These are phyloP conservation scores for Chlamydomonas eustigma DNA, from an alignment of 139 green algal species.

Conservation along the genomic window DNA sequence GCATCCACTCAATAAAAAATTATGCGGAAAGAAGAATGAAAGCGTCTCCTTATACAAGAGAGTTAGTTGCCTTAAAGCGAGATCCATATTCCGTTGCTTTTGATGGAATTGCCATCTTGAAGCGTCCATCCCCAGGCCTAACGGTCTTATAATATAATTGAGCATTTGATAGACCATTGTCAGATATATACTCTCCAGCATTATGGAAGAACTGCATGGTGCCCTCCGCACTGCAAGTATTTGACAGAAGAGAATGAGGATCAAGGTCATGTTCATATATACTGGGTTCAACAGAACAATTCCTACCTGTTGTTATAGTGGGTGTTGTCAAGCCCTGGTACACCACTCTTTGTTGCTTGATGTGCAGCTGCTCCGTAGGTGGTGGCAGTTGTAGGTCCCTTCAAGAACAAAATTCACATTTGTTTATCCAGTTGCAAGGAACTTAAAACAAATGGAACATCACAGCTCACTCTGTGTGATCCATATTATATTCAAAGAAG, in stretches of 20 bases:
- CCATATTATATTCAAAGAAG: background rate
- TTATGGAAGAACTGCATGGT: conserved; percentile 59
- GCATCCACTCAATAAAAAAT: no score
- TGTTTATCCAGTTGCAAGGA: no score
- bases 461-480: no score
- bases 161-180: conserved; percentile 38
- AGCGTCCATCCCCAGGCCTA: conserved; percentile 8
- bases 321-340: conserved; percentile 17
- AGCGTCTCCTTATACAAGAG: conserved; percentile 14
- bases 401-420: no score
- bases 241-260: no score
- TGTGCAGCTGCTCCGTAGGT: conserved; percentile 38
- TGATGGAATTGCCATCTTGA: background rate
- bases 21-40: no score
- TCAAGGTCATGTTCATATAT: no score
- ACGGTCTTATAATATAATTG: conserved; percentile 16
- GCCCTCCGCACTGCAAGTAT: conserved; percentile 17
- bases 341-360: conserved; percentile 6
- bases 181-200: conserved; percentile 25
- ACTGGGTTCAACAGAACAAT: no score
- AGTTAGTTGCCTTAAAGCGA: conserved; percentile 13
- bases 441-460: no score
- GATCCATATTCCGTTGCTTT: conserved; percentile 1
- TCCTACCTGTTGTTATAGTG: conserved; percentile 48
- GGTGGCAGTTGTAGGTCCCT: conserved; percentile 35